phyloP scores from a whole-genome alignment of 2,329 filamentous ascomycete genomes.

The Xylariales sp. region DNA sequence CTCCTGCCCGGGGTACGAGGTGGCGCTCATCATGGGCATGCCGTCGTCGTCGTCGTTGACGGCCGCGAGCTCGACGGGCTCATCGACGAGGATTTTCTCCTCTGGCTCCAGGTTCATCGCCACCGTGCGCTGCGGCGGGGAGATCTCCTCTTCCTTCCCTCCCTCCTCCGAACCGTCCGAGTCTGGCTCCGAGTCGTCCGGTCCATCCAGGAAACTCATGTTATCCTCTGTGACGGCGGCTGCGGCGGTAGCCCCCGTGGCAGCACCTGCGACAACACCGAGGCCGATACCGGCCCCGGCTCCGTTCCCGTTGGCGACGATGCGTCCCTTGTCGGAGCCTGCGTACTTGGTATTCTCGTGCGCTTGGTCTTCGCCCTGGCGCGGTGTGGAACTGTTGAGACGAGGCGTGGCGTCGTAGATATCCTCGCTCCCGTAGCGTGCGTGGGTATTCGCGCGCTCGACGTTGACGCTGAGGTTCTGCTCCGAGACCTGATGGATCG shows the following conservation, averaged over 20 bases:
- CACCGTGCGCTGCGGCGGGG: slow-evolving; percentile 30
- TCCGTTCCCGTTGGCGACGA: slow-evolving; percentile 27
- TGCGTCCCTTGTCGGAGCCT: slow-evolving; percentile 39
- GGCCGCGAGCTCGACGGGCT: slow-evolving; percentile 48
- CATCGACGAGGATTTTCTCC: slow-evolving; percentile 53
- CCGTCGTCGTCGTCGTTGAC: slow-evolving; percentile 54
- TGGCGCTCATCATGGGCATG: slow-evolving; percentile 63
- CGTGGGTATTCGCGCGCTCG: slow-evolving; percentile 43
- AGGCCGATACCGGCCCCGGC: slow-evolving; percentile 16
- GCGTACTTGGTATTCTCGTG: slow-evolving; percentile 44
- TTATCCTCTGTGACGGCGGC: slow-evolving; percentile 23
- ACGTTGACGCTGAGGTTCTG: slow-evolving; percentile 46
- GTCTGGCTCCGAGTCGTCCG: slow-evolving; percentile 37
- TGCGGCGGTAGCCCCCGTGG: slow-evolving; percentile 4
- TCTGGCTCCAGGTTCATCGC: slow-evolving; percentile 46
- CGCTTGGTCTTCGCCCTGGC: slow-evolving; percentile 16
- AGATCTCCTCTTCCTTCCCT: slow-evolving; percentile 12
- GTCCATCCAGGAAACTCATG: slow-evolving; percentile 32
- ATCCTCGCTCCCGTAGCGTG: slow-evolving; percentile 41
- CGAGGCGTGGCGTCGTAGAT: slow-evolving; percentile 50
- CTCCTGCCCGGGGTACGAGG: slow-evolving; percentile 67
- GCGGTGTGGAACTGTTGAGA: slow-evolving; percentile 23
- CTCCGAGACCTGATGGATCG: slow-evolving; percentile 44
- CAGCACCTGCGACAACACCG: background rate
- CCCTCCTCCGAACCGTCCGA: background rate